Evolutionary conservation across 306 rosid genomes (phyloP), one percentile per base, ranked within the genome.

Genomic region (Prinsepia uniflora): DNA sequence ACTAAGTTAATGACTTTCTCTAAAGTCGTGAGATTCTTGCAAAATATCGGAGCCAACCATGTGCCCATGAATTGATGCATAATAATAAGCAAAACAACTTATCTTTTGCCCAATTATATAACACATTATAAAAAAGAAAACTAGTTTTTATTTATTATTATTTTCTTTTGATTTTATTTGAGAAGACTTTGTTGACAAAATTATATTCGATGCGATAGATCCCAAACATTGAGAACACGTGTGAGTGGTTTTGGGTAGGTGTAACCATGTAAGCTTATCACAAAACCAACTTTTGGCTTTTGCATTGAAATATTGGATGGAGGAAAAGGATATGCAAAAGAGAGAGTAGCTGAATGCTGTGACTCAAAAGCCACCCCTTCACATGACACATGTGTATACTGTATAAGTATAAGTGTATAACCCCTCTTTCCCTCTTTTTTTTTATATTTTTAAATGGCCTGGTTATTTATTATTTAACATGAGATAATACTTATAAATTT

Each of bases 311-410:
- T 24, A 24, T 24, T 24, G 30, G 2, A 24, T 24, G 65, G 70
- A 45, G 82, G 54, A 55, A 65, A 45, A 72, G 70, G 66, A 30
- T 22, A 78, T 71, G 68, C 9, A 5, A 24, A 18, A 24, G 53
- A 55, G 63, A 60, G 44, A 63, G 40, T 18, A 83, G 80, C 71
- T 65, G 73, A 49, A 69, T 47, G 82, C 80, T 53, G 87, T 82
- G 50, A 62, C 72, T 65, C 8, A 9, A 7, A 5, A 75, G 36
- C 36, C 3, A 2, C 36, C 0, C 36, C 36, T 30, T 30, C 82
- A 73, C 90, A 83, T 49, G 90, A 58, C 81, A 43, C 90, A 54
- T 80, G 93, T 85, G 93, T 83, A n/a, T n/a, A n/a, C n/a, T n/a
- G n/a, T n/a, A n/a, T n/a, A n/a, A n/a, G n/a, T n/a, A n/a, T n/a